A percentile compares a stretch with the other conserved stretches of the same genome.
Conservation (phyloP, 2,329 filamentous ascomycete genomes). For the Fusarium ramigenum region DNA sequence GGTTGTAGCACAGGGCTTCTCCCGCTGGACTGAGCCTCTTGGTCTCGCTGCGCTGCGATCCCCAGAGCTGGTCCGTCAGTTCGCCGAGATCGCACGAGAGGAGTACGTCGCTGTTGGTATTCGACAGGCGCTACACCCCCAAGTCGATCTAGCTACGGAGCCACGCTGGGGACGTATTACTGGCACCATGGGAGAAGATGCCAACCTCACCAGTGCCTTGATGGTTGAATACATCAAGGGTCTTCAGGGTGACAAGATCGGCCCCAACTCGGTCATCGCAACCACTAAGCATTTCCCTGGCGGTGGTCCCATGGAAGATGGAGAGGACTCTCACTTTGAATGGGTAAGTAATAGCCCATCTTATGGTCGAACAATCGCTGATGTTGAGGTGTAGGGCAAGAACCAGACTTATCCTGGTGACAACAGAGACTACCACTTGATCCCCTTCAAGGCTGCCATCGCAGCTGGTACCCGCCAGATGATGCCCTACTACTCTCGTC, state of each 20-base stretch:
- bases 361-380: slow-evolving; percentile 22
- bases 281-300: slow-evolving; percentile 65
- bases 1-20: slow-evolving; percentile 52
- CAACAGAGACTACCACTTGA: slow-evolving; percentile 60
- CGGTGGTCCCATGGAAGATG: slow-evolving; percentile 57
- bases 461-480: slow-evolving; percentile 60
- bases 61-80: slow-evolving; percentile 53
- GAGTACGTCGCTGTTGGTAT: slow-evolving; percentile 57
- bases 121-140: slow-evolving; percentile 58
- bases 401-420: slow-evolving; percentile 60
- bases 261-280: slow-evolving; percentile 55
- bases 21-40: slow-evolving; percentile 61
- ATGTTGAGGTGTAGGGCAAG: slow-evolving; percentile 52
- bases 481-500: slow-evolving; percentile 62
- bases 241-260: slow-evolving; percentile 57
- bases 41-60: slow-evolving; percentile 60
- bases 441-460: slow-evolving; percentile 60
- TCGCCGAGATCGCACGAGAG: slow-evolving; percentile 59
- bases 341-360: slow-evolving; percentile 32
- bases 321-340: slow-evolving; percentile 62
- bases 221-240: slow-evolving; percentile 58
- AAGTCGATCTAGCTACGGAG: slow-evolving; percentile 61
- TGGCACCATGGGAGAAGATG: slow-evolving; percentile 60
- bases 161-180: slow-evolving; percentile 59
- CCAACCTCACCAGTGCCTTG: slow-evolving; percentile 50